phyloP scores from a whole-genome alignment of 305 asterid species.

The Fraxinus latifolia region DNA sequence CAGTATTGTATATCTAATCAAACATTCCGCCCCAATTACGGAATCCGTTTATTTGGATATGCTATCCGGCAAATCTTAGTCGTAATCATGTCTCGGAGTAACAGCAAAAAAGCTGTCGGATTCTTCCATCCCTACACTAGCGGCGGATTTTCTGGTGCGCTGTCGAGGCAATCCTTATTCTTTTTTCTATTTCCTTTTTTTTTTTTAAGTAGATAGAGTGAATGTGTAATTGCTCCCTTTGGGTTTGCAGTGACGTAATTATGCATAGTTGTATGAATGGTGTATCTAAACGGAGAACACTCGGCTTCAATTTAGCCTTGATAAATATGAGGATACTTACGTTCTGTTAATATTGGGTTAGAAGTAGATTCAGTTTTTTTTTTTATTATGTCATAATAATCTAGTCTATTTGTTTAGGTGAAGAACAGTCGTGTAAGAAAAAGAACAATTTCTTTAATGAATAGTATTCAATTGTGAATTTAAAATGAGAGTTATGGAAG shows the following conservation, averaged over 20 bases:
- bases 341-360: background rate
- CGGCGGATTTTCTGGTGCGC: conserved; percentile 94
- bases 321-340: background rate
- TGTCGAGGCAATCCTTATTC: conserved; percentile 51
- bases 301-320: conserved; percentile 2
- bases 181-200: background rate
- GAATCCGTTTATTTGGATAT: background rate
- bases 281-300: background rate
- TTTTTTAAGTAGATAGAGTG: background rate
- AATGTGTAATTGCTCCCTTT: background rate
- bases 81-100: background rate
- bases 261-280: conserved; percentile 9
- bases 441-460: background rate
- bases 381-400: background rate
- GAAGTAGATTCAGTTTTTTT: background rate
- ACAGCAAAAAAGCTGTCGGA: conserved; percentile 23
- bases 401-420: background rate
- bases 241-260: conserved; percentile 14
- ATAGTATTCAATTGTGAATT: conserved; percentile 9
- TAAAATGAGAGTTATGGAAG: background rate
- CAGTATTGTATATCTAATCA: background rate
- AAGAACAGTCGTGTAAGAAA: background rate
- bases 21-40: background rate
- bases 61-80: background rate
- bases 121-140: conserved; percentile 49